Base-by-base conservation (phyloP, 106 monocot genomes). In the Allium fistulosum region DNA sequence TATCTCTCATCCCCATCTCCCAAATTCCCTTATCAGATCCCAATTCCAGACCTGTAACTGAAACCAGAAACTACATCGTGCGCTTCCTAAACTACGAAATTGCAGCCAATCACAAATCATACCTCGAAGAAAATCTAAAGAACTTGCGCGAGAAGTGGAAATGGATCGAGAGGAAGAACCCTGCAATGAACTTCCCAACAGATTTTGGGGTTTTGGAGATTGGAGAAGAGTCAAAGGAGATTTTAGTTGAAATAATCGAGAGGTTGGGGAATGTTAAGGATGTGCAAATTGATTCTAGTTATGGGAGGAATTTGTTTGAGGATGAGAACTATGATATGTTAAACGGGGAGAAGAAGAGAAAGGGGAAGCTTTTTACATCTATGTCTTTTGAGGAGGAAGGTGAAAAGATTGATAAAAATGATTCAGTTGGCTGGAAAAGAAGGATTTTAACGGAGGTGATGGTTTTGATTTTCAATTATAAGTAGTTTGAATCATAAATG, bases 191-290 rank as follows among this genome's bases (percentile, higher is more conserved):
- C 6, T 93, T 87, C 57, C 99, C 93, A 11, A 99, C 99, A 10
- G 99, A 99, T 69, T 99, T 99, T 53, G 99, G 80, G 49, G 81
- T 93, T 26, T 26, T 99, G 66, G 80, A 79, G 75, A 74, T 99
- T 55, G 68, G 69, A n/a, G 90, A 81, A 7, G 52, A 28, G 58
- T 2, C 65, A 47, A 63, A 74, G 59, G 27, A 13, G 62, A 67
- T 16, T 22, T 46, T 93, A 68, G 74, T 90, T 9, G 79, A 18
- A 48, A 71, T 70, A 66, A 61, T 99, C 62, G 62, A 62, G 79
- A 63, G 71, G 81, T 50, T 99, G 60, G 83, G 66, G 51, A 28
- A 77, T 71, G 90, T 99, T 65, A 87, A 80, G 75, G 93, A 93
- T 53, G 99, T 99, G 48, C 51, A 63, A 11, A 69, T 71, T 4